A percentile compares a stretch with the other conserved stretches of the same genome.
Evolutionary conservation across 306 rosid genomes (phyloP).

Genomic region (Oxytropis ochrocephala): DNA sequence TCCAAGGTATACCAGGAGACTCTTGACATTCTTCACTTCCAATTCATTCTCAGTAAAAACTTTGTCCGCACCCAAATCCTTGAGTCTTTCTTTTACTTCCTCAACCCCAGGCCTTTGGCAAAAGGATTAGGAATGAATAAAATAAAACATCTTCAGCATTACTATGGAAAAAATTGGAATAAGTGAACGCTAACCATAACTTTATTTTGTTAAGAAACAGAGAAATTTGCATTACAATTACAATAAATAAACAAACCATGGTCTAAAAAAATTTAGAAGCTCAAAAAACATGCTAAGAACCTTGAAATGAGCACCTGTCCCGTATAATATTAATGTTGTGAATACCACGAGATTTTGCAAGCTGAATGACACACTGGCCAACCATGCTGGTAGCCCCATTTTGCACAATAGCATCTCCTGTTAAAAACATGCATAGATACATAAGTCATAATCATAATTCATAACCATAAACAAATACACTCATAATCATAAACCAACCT

Average conservation of each 20-base stretch:
- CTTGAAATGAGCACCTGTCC: conserved; percentile 58
- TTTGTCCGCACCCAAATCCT: conserved; percentile 73
- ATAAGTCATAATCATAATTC: too few species aligned
- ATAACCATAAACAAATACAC: not conserved
- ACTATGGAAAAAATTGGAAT: not conserved
- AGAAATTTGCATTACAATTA: not conserved
- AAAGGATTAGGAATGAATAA: not conserved
- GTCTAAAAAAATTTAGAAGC: conserved; percentile 6
- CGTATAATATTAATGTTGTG: conserved; percentile 66
- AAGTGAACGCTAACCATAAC: not conserved
- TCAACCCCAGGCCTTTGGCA: conserved; percentile 60
- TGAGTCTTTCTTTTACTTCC: conserved; percentile 73
- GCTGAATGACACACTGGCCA: conserved; percentile 93
- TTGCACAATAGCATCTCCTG: conserved; percentile 90
- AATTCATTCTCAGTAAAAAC: conserved; percentile 75
- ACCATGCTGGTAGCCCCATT: conserved; percentile 98
- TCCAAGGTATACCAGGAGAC: conserved; percentile 61
- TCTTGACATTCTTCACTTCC: conserved; percentile 82
- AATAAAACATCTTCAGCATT: not conserved
- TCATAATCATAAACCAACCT: not conserved
- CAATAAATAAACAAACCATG: not conserved
- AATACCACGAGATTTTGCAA: conserved; percentile 65
- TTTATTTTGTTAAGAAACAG: not conserved
- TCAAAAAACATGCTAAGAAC: conserved; percentile 4
- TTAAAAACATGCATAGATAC: not conserved